Percentiles rank a stretch among this genome's conserved stretches.
phyloP scores from a whole-genome alignment of 1,284 basidiomycete species.

The Inonotus obliquus region DNA sequence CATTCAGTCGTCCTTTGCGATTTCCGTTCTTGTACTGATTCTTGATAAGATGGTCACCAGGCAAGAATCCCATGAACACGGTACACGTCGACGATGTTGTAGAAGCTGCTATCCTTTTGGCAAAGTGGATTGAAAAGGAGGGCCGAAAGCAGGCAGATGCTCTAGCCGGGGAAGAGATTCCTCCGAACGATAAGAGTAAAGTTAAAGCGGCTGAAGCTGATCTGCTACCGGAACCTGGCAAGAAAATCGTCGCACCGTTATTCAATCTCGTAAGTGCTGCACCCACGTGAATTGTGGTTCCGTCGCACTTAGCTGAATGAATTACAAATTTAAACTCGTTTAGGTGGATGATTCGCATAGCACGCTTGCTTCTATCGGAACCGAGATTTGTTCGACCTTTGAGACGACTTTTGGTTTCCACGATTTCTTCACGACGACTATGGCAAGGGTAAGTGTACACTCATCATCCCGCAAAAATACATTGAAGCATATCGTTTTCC shows the following conservation, averaged over 20 bases:
- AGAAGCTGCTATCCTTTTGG: slow-evolving; percentile 69
- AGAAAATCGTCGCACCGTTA: slow-evolving; percentile 63
- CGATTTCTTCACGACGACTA: slow-evolving; percentile 63
- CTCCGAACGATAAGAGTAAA: slow-evolving; percentile 68
- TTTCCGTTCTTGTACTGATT: slow-evolving; percentile 5
- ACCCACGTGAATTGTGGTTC: neutral
- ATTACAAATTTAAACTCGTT: neutral
- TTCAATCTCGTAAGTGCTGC: slow-evolving; percentile 70
- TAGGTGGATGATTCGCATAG: slow-evolving; percentile 79
- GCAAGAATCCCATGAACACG: slow-evolving; percentile 77
- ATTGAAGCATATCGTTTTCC: no score
- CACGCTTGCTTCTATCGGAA: slow-evolving; percentile 72
- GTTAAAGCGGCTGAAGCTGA: slow-evolving; percentile 55
- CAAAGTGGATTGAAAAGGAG: slow-evolving; percentile 62
- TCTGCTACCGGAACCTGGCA: slow-evolving; percentile 48
- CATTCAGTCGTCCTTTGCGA: slow-evolving; percentile 19
- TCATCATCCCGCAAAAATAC: no score
- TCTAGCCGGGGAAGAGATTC: slow-evolving; percentile 61
- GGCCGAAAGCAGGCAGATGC: slow-evolving; percentile 60
- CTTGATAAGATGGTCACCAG: slow-evolving; percentile 59
- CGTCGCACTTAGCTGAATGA: slow-evolving; percentile 2
- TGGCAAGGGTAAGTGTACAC: slow-evolving; percentile 63
- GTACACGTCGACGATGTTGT: slow-evolving; percentile 78
- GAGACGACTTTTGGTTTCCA: slow-evolving; percentile 85
- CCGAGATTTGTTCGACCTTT: slow-evolving; percentile 70